Evolutionary conservation across 768 basidiomycete species (phyloP).

Genomic region (Suillus alpinus): DNA sequence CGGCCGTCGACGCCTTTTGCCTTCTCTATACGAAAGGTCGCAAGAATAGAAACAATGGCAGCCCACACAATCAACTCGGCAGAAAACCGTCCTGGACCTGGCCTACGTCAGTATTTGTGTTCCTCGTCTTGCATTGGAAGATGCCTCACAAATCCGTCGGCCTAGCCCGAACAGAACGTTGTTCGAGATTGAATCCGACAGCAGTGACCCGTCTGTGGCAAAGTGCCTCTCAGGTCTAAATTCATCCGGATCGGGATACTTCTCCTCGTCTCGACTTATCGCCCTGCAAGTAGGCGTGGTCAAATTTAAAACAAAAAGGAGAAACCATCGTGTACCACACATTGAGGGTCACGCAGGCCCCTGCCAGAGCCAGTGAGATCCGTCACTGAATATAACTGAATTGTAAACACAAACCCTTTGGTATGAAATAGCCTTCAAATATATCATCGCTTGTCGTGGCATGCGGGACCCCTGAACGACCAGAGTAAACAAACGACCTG

Average conservation of each 20-base stretch:
- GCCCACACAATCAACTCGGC: conserved; percentile 5
- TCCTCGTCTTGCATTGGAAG: neutral
- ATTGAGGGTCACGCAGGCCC: conserved; percentile 20
- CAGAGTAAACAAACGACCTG: neutral
- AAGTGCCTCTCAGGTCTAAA: conserved; percentile 36
- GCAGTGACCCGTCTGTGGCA: conserved; percentile 11
- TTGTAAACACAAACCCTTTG: conserved; percentile 38
- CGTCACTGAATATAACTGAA: neutral
- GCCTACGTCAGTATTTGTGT: neutral
- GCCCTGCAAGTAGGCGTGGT: conserved; percentile 11
- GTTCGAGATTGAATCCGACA: neutral
- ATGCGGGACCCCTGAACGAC: conserved; percentile 26
- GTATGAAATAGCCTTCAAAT: conserved; percentile 48
- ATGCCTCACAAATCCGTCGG: conserved; percentile 7
- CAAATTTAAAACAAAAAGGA: neutral
- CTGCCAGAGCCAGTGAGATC: conserved; percentile 5
- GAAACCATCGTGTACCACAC: conserved; percentile 10
- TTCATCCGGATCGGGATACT: conserved; percentile 23
- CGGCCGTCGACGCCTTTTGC: neutral
- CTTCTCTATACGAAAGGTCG: conserved; percentile 16
- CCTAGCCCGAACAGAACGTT: conserved; percentile 7
- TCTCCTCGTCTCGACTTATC: conserved; percentile 22
- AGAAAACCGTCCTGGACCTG: conserved; percentile 10
- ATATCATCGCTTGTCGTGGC: conserved; percentile 35
- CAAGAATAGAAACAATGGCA: conserved; percentile 16